Evolutionary conservation across 1,284 basidiomycete genomes (phyloP).

Genomic region (Pholiota adiposa): DNA sequence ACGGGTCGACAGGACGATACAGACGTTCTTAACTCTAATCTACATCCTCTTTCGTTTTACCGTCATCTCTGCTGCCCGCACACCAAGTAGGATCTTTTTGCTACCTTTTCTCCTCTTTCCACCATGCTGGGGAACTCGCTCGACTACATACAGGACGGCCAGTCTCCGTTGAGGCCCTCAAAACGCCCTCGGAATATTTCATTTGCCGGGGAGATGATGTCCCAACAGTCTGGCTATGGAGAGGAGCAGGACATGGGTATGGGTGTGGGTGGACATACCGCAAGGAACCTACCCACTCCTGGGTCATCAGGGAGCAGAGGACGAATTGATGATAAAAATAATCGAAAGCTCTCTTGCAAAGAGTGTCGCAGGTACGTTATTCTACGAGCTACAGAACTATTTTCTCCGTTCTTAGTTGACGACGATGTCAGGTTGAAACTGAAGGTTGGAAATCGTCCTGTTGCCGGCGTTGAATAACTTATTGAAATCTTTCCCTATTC

Average conservation of each 20-base stretch:
- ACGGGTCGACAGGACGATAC: conserved; percentile 27
- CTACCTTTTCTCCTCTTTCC: conserved; percentile 11
- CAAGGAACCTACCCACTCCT: not conserved
- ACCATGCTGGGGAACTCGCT: conserved; percentile 24
- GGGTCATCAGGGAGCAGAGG: conserved; percentile 11
- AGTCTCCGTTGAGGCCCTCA: conserved; percentile 22
- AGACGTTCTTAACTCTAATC: conserved; percentile 27
- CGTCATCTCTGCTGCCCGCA: conserved; percentile 4
- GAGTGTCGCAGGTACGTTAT: conserved; percentile 57
- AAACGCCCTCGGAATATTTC: conserved; percentile 31
- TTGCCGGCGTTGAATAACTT: not conserved
- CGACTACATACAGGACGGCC: conserved; percentile 18
- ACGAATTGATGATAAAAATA: conserved; percentile 39
- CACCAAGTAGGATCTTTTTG: conserved; percentile 6
- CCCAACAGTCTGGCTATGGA: conserved; percentile 9
- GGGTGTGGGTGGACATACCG: too few species aligned
- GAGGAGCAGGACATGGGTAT: conserved; percentile 1
- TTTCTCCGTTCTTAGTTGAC: not conserved
- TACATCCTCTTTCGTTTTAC: conserved; percentile 22
- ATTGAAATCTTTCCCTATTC: not conserved
- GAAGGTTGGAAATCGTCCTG: conserved; percentile 41
- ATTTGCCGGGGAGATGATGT: conserved; percentile 17
- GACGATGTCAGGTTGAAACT: conserved; percentile 50
- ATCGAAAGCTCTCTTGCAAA: conserved; percentile 55
- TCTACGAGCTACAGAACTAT: conserved; percentile 3